Evolutionary conservation across 2,329 filamentous ascomycete species (phyloP), one percentile per base, ranked within the genome.

Genomic region (Ophiostoma sp.): DNA sequence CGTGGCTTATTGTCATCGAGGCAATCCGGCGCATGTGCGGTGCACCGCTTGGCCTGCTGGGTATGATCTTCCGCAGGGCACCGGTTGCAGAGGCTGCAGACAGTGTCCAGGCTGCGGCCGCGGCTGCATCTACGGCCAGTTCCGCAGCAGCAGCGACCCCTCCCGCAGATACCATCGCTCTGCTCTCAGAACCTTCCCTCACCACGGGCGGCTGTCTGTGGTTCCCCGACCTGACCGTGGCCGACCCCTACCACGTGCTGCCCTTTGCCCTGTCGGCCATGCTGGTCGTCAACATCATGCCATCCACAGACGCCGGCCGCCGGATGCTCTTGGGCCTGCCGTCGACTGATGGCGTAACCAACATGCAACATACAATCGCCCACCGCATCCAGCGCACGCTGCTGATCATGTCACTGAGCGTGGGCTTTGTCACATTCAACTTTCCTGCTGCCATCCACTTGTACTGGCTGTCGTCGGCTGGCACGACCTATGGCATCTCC

Each of bases 1-100:
- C 84, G 17, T 87, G 86, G 78, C 73, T 87, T 27, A 73, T 82
- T 48, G 81, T 81, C 23, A 82, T 86, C 13, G 84, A 87, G 75
- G 80, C 80, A 3, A 73, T 87, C 35, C 78, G 85, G 44, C 78
- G 83, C n/a, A 77, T 87, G 35, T 80, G 79, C 69, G 81, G 81
- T 15, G 79, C 79, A 2, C 77, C 79, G 5, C 74, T 73, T 2
- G 81, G 81, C 0, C 64, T 82, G 4, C 39, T 83, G 20, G 79
- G 78, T 1, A 13, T 81, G 15, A 0, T 81, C 33, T 73, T 77
- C 52, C 71, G 76, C 4, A 68, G 66, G n/a, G 4, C 67, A 17
- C 71, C 60, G 11, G 71, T 54, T 0, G 68, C 64, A 10, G 69
- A 48, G 39, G 13, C 57, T 0, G 68, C 62, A 8, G 69, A 52